phyloP scores from a whole-genome alignment of 495 filamentous ascomycete genomes.

The Penicillium tannophilum region DNA sequence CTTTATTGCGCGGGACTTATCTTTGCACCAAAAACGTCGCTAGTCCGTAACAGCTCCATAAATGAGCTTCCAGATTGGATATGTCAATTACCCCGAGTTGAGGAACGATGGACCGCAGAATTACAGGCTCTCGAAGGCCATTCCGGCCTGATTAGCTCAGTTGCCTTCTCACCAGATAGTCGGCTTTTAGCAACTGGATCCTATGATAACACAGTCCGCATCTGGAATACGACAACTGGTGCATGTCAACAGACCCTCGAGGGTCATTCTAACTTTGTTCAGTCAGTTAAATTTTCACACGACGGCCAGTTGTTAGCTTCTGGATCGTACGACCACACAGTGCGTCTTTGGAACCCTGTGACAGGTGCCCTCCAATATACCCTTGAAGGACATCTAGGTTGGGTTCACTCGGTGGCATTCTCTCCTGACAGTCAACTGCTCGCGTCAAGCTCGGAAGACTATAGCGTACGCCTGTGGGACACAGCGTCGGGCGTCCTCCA shows the following conservation, averaged over 20 bases:
- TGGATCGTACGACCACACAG: conserved; percentile 11
- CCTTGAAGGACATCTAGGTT: conserved; percentile 7
- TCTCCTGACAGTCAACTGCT: too few relatives aligned
- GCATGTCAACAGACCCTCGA: conserved; percentile 8
- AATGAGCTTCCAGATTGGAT: conserved; percentile 18
- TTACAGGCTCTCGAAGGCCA: background rate
- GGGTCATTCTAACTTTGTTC: conserved; percentile 23
- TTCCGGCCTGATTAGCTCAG: background rate
- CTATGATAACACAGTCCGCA: background rate
- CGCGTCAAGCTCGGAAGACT: too few relatives aligned
- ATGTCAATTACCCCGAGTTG: conserved; percentile 13
- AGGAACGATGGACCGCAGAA: conserved; percentile 14
- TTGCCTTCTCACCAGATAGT: conserved; percentile 8
- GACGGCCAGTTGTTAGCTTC: conserved; percentile 8
- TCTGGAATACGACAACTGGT: background rate
- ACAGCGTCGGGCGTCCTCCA: too few relatives aligned
- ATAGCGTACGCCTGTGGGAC: too few relatives aligned
- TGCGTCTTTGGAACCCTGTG: conserved; percentile 21
- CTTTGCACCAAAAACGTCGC: conserved; percentile 34
- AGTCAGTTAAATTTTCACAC: conserved; percentile 28
- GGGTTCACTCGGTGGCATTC: conserved; percentile 9
- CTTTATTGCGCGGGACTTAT: conserved; percentile 32
- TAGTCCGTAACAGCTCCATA: conserved; percentile 19
- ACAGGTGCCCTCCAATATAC: background rate
- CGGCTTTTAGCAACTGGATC: conserved; percentile 2